Percentiles rank a stretch among this genome's conserved stretches.
phyloP scores from a whole-genome alignment of 805 yeast genomes.

The Saccharomycopsis amapae region DNA sequence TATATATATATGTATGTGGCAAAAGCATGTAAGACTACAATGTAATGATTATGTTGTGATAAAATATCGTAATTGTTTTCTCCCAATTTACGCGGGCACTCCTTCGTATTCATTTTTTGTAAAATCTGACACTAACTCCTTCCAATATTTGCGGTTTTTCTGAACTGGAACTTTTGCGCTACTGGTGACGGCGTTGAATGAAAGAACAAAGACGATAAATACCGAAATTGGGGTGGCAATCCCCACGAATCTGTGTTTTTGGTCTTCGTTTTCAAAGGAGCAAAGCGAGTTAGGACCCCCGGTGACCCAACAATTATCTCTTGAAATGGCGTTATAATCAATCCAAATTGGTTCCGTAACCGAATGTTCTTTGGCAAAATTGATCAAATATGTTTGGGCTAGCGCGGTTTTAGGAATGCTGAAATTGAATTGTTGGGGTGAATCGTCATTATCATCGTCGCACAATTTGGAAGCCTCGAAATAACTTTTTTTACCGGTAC shows the following conservation, averaged over 20 bases:
- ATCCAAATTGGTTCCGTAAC: constrained; percentile 55
- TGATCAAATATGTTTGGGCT: constrained; percentile 32
- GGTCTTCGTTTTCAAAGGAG: constrained; percentile 59
- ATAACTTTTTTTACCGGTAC: constrained; percentile 31
- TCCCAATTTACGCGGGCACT: constrained; percentile 64
- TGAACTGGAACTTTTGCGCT: constrained; percentile 60
- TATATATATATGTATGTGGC: neutral
- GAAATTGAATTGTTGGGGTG: constrained; percentile 31
- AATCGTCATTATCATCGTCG: constrained; percentile 32
- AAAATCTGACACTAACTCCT: constrained; percentile 45
- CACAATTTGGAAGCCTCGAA: constrained; percentile 37
- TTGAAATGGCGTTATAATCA: constrained; percentile 70
- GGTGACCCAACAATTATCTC: constrained; percentile 71
- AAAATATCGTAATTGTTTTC: no score
- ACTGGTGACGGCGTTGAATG: constrained; percentile 47
- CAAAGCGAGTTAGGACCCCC: constrained; percentile 77
- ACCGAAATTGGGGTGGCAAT: constrained; percentile 63
- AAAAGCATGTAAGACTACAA: no score
- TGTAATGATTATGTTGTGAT: no score
- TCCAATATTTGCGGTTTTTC: constrained; percentile 62
- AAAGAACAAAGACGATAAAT: constrained; percentile 45
- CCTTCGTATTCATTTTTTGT: constrained; percentile 73
- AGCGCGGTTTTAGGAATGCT: constrained; percentile 44
- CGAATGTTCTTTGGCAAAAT: constrained; percentile 23
- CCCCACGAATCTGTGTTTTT: constrained; percentile 48